Base-by-base conservation (phyloP, 768 basidiomycete genomes). In the Saitozyma sp. region DNA sequence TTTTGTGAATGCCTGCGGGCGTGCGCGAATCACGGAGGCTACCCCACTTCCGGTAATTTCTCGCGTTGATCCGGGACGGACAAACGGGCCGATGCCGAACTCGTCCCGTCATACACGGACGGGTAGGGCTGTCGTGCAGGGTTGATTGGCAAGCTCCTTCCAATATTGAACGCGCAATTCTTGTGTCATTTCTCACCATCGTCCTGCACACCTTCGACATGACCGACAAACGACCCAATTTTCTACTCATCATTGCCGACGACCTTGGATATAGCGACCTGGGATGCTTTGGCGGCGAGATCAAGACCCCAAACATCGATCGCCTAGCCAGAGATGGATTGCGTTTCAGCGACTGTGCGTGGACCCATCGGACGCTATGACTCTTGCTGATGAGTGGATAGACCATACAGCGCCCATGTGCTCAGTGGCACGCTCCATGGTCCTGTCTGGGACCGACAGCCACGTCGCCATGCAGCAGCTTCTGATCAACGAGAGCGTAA, bases 211-310 rank as follows among this genome's bases (percentile, higher is more conserved):
- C 29, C 29, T 29, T 29, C 29, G 29, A 29, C 29, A 29, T 29
- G 29, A 29, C 29, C 29, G 29, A 29, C 29, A 29, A 29, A 29
- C 63, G 58, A 11, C 68, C 69, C 17, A 71, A 71, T 42, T 68
- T 71, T 40, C 61, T 71, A 6, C 50, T 71, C 42, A 71, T 71
- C 42, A 61, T 71, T 5, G 69, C 69, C 20, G 69, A 68, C 54
- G 58, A 70, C 43, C 62, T 70, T 37, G 68, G 68, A 5, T 70
- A 62, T 37, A 60, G 58, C 10, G 69, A 71, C 45, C 37, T 68
- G 14, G 67, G 67, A 5, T 59, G 54, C 48, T 71, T 63, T 55
- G 69, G 69, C 0, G 61, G 67, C 14, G 69, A 71, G 59, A 68
- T 68, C 58, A 38, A 43, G 8, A 68, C 66, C 43, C 66, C 66